Conservation (phyloP, 805 yeast genomes). For the Isabelozyma heimii region DNA sequence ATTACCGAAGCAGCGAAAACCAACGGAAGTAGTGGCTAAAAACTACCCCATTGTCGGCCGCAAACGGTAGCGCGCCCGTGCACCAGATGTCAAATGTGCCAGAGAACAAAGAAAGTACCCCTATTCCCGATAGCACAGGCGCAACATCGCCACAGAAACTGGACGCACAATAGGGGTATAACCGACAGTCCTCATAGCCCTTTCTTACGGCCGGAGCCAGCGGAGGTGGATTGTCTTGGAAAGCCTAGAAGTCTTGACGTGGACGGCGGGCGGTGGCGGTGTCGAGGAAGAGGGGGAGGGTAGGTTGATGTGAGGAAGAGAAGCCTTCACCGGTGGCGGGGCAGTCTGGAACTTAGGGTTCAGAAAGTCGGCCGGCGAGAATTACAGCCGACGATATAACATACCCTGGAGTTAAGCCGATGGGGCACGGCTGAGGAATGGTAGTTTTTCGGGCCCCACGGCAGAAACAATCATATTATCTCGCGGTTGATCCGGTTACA, state of each 20-base stretch:
- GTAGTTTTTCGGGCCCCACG: slow-evolving; percentile 1
- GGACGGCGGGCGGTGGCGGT: too few relatives aligned
- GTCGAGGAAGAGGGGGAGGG: too few relatives aligned
- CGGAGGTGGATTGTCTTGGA: not conserved
- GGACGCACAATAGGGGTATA: not conserved
- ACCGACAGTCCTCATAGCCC: not conserved
- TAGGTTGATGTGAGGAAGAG: too few relatives aligned
- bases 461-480: not conserved
- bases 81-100: not conserved
- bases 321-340: too few relatives aligned
- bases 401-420: not conserved
- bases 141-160: not conserved
- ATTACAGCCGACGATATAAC: too few relatives aligned
- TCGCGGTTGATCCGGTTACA: not conserved
- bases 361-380: too few relatives aligned
- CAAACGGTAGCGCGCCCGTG: not conserved
- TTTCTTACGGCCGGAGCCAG: too few relatives aligned
- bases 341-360: too few relatives aligned
- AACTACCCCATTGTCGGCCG: not conserved
- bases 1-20: not conserved
- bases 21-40: not conserved
- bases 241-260: not conserved
- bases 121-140: slow-evolving; percentile 9
- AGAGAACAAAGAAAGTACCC: slow-evolving; percentile 4
- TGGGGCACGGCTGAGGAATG: slow-evolving; percentile 1